phyloP scores from a whole-genome alignment of 768 basidiomycete species.

The Panellus pusillus region DNA sequence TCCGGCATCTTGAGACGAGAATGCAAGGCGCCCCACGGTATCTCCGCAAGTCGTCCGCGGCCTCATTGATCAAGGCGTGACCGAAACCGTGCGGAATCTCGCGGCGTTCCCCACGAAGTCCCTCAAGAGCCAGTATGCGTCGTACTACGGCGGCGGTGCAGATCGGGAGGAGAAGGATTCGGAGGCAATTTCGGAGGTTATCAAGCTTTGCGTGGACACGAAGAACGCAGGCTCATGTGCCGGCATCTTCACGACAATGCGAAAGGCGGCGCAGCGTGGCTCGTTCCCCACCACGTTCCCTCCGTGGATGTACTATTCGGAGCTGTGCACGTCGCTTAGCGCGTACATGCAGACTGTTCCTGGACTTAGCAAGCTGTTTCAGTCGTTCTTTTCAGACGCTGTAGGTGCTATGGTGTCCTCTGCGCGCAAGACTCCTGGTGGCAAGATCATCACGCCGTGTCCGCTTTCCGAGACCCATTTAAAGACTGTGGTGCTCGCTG shows the following conservation, averaged over 20 bases:
- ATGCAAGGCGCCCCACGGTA: background rate
- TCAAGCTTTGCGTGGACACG: slow-evolving; percentile 16
- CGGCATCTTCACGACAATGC: slow-evolving; percentile 14
- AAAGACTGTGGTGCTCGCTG: background rate
- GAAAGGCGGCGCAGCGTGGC: background rate
- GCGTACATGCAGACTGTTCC: background rate
- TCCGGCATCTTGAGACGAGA: background rate
- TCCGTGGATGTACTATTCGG: slow-evolving; percentile 16
- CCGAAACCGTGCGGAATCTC: slow-evolving; percentile 9
- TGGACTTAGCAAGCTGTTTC: background rate
- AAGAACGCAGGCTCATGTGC: background rate
- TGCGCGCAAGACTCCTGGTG: background rate
- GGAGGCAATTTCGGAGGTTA: background rate
- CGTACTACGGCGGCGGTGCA: background rate
- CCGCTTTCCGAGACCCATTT: slow-evolving; percentile 3
- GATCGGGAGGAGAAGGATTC: background rate
- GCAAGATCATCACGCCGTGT: slow-evolving; percentile 4
- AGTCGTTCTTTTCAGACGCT: slow-evolving; percentile 14
- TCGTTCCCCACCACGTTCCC: background rate
- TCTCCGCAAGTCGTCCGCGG: background rate
- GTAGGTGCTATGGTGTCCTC: slow-evolving; percentile 7
- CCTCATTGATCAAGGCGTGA: slow-evolving; percentile 7
- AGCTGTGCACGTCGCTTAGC: slow-evolving; percentile 2
- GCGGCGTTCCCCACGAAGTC: slow-evolving; percentile 13
- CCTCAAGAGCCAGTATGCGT: background rate